phyloP scores from a whole-genome alignment of 2,329 filamentous ascomycete species.

The Pyrenochaeta sp. region DNA sequence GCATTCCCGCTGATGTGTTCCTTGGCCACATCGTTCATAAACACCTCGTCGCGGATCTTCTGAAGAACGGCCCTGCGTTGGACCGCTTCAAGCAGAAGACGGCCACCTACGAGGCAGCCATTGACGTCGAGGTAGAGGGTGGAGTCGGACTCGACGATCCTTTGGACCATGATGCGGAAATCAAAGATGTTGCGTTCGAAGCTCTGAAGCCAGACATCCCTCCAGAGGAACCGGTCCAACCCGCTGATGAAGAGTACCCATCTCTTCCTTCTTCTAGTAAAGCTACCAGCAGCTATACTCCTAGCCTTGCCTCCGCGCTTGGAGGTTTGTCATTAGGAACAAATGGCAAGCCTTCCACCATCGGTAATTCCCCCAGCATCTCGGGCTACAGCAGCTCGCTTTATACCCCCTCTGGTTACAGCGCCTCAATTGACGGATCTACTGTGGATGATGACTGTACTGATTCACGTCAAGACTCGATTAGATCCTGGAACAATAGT shows the following conservation, averaged over 20 bases:
- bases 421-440: too few species aligned
- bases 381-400: too few species aligned
- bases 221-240: constrained; percentile 2
- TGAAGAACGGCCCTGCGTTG: constrained; percentile 23
- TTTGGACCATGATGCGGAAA: constrained; percentile 25
- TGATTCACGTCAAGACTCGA: constrained; percentile 1
- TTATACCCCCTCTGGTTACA: too few species aligned
- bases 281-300: neutral
- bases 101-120: constrained; percentile 32
- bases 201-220: constrained; percentile 33
- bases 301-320: constrained; percentile 17
- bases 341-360: constrained; percentile 15
- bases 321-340: constrained; percentile 23
- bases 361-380: too few species aligned
- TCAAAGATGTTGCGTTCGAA: constrained; percentile 24
- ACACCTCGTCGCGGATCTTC: constrained; percentile 50
- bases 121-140: constrained; percentile 38
- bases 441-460: too few species aligned
- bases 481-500: constrained; percentile 32
- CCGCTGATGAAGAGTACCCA: constrained; percentile 21
- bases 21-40: constrained; percentile 60
- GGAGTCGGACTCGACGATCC: constrained; percentile 28
- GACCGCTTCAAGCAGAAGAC: constrained; percentile 40
- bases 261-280: constrained; percentile 22
- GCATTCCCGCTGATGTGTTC: constrained; percentile 54